Evolutionary conservation across 2,329 filamentous ascomycete genomes (phyloP).

Genomic region (Purpureocillium takamizusanense): DNA sequence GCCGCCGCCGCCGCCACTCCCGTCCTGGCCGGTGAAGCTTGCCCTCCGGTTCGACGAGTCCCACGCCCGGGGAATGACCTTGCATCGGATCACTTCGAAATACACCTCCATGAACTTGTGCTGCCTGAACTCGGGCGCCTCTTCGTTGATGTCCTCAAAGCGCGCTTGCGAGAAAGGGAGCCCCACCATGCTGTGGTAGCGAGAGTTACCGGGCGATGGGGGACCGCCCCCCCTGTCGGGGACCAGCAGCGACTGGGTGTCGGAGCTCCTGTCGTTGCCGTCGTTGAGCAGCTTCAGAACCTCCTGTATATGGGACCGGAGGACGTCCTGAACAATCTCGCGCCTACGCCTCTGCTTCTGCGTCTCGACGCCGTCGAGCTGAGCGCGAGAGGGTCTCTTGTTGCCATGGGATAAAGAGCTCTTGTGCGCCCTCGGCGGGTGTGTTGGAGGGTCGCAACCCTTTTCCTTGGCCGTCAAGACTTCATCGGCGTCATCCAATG

Average conservation of each 20-base stretch:
- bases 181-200: too few relatives aligned
- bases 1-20: not conserved
- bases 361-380: not conserved
- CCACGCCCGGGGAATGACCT: constrained; percentile 26
- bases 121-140: constrained; percentile 39
- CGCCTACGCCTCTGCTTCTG: constrained; percentile 15
- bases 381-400: too few relatives aligned
- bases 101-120: constrained; percentile 43
- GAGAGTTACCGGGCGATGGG: constrained; percentile 3
- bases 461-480: constrained; percentile 27
- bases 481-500: constrained; percentile 32
- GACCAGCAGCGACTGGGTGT: constrained; percentile 11
- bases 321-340: constrained; percentile 32
- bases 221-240: constrained; percentile 10
- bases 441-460: not conserved
- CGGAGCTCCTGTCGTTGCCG: constrained; percentile 19
- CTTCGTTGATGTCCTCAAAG: constrained; percentile 38
- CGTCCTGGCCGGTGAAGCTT: constrained; percentile 11
- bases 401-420: not conserved
- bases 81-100: constrained; percentile 32
- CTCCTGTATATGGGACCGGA: constrained; percentile 41
- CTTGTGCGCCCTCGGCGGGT: not conserved
- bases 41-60: constrained; percentile 15
- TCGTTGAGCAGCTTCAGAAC: constrained; percentile 37
- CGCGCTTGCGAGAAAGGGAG: too few relatives aligned